Evolutionary conservation across 768 basidiomycete genomes (phyloP).

Genomic region (Ramaria rubella): DNA sequence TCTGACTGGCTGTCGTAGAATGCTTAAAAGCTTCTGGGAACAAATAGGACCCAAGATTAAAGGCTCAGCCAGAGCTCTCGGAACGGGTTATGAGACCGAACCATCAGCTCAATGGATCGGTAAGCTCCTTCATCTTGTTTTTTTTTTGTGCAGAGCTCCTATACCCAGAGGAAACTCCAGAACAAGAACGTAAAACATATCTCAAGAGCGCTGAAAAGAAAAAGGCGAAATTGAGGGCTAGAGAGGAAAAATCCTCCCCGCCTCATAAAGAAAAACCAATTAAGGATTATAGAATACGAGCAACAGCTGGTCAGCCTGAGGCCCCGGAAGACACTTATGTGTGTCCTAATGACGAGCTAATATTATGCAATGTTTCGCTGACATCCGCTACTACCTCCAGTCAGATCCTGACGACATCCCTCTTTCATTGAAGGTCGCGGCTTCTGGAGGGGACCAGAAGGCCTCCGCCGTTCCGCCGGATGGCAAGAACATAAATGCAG

Average conservation of each 20-base stretch:
- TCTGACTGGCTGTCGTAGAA: slow-evolving; percentile 47
- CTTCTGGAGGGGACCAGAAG: background rate
- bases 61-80: slow-evolving; percentile 36
- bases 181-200: background rate
- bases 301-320: slow-evolving; percentile 20
- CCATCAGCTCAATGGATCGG: slow-evolving; percentile 54
- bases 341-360: background rate
- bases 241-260: too few relatives aligned
- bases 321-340: background rate
- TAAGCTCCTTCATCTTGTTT: slow-evolving; percentile 26
- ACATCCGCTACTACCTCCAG: background rate
- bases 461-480: background rate
- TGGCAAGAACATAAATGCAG: background rate
- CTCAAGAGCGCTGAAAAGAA: background rate
- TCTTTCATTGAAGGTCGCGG: background rate
- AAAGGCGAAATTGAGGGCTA: background rate
- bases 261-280: slow-evolving; percentile 33
- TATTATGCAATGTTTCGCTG: background rate
- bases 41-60: slow-evolving; percentile 51
- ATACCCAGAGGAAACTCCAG: too few relatives aligned
- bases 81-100: slow-evolving; percentile 36
- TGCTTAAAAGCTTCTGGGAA: slow-evolving; percentile 59
- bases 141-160: too few relatives aligned
- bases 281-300: slow-evolving; percentile 29
- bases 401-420: slow-evolving; percentile 6